Conservation (phyloP, 2,329 filamentous ascomycete genomes). For the Talaromyces sp. region DNA sequence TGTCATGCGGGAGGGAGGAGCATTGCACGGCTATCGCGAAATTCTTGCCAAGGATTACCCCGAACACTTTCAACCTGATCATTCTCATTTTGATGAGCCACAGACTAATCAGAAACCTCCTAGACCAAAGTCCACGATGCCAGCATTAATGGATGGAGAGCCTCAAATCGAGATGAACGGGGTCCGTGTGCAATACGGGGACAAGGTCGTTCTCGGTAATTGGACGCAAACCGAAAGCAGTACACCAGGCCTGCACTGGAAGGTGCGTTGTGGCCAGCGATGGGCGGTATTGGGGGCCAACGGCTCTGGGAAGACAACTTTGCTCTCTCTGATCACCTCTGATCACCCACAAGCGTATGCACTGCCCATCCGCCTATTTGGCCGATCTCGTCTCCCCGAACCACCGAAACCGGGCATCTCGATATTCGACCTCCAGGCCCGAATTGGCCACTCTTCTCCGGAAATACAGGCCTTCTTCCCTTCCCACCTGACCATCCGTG, state of each 20-base stretch:
- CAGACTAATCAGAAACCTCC: not conserved
- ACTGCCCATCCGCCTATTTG: conserved; percentile 80
- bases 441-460: conserved; percentile 88
- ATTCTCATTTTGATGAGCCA: too few species aligned
- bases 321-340: conserved; percentile 87
- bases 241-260: conserved; percentile 71
- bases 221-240: conserved; percentile 58
- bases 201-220: conserved; percentile 72
- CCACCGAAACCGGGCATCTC: conserved; percentile 70
- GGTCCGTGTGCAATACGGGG: conserved; percentile 74
- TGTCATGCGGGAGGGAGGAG: not conserved
- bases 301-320: conserved; percentile 89
- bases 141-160: conserved; percentile 50
- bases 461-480: conserved; percentile 95
- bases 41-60: not conserved
- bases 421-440: conserved; percentile 85
- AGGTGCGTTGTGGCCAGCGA: conserved; percentile 73
- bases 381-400: conserved; percentile 71
- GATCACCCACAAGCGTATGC: conserved; percentile 95
- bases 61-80: not conserved
- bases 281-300: conserved; percentile 95
- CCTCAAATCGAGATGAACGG: conserved; percentile 82
- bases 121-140: not conserved
- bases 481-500: conserved; percentile 65
- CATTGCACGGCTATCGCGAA: not conserved